A percentile compares a stretch with the other conserved stretches of the same genome.
Evolutionary conservation across 768 basidiomycete species (phyloP).

Genomic region (Roridomyces roridus): DNA sequence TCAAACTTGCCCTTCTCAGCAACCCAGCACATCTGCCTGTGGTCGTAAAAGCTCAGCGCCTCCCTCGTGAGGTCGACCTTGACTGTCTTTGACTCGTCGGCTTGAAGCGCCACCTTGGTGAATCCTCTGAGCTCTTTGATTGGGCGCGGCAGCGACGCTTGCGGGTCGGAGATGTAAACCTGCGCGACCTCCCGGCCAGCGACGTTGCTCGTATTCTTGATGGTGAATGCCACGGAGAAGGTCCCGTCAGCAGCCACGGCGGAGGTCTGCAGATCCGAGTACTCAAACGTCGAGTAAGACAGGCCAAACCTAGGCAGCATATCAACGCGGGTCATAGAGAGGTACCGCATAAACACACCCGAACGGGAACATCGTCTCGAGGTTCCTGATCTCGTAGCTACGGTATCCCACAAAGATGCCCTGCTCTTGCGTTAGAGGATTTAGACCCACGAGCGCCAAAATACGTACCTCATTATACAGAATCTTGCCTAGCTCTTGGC

Average conservation of each 20-base stretch:
- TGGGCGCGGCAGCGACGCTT: conserved; percentile 50
- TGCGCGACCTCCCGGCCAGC: conserved; percentile 56
- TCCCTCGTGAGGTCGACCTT: conserved; percentile 49
- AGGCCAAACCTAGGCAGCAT: conserved; percentile 43
- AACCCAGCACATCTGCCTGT: conserved; percentile 48
- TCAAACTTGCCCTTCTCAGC: conserved; percentile 54
- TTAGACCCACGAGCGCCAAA: too few species aligned
- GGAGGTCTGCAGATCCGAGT: conserved; percentile 46
- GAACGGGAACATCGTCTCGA: conserved; percentile 58
- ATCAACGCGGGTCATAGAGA: background rate
- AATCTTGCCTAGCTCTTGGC: conserved; percentile 50
- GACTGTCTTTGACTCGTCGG: conserved; percentile 49
- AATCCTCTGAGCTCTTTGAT: conserved; percentile 55
- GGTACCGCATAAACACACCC: conserved; percentile 35
- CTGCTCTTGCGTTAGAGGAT: conserved; percentile 24
- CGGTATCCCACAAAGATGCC: conserved; percentile 61
- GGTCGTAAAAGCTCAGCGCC: conserved; percentile 57
- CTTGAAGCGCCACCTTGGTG: conserved; percentile 49
- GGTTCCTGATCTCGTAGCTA: conserved; percentile 50
- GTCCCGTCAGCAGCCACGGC: conserved; percentile 37
- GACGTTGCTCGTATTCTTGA: conserved; percentile 51
- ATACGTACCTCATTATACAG: conserved; percentile 49
- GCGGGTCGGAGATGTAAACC: conserved; percentile 51
- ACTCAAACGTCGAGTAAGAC: conserved; percentile 65
- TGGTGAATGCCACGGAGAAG: conserved; percentile 48